Conservation (phyloP, 2,329 filamentous ascomycete species). For the Tolypocladium endophyticum region DNA sequence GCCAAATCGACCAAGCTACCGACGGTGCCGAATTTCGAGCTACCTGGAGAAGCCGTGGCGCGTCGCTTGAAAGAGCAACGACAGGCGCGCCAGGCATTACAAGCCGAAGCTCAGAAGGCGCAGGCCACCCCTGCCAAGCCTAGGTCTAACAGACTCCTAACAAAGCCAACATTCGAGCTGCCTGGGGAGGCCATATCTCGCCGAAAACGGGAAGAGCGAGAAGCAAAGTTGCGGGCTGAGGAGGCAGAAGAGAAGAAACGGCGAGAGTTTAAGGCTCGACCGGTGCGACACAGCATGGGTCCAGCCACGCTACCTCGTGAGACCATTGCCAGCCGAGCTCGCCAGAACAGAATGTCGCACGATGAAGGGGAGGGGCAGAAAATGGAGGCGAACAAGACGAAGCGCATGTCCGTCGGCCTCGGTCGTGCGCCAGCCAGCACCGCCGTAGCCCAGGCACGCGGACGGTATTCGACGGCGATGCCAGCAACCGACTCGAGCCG, state of each 20-base stretch:
- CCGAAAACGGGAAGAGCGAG: slow-evolving; percentile 43
- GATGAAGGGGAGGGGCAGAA: slow-evolving; percentile 12
- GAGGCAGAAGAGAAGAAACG: slow-evolving; percentile 50
- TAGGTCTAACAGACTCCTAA: slow-evolving; percentile 40
- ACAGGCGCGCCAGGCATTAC: slow-evolving; percentile 38
- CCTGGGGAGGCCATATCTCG: slow-evolving; percentile 51
- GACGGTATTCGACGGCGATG: slow-evolving; percentile 13
- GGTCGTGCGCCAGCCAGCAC: slow-evolving; percentile 2
- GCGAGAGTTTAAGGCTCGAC: slow-evolving; percentile 54
- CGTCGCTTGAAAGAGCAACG: slow-evolving; percentile 47
- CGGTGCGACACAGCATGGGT: slow-evolving; percentile 34
- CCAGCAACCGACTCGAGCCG: slow-evolving; percentile 20
- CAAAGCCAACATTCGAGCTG: slow-evolving; percentile 48
- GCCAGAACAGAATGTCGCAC: slow-evolving; percentile 32
- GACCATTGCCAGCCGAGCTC: slow-evolving; percentile 45
- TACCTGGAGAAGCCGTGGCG: slow-evolving; percentile 52
- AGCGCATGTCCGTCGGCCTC: slow-evolving; percentile 13
- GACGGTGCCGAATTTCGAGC: slow-evolving; percentile 47
- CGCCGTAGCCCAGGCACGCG: slow-evolving; percentile 9
- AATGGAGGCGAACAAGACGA: slow-evolving; percentile 8
- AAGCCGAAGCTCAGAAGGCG: slow-evolving; percentile 22
- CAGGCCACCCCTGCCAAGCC: slow-evolving; percentile 30
- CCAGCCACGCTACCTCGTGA: slow-evolving; percentile 38
- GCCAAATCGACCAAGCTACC: slow-evolving; percentile 42
- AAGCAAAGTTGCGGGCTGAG: slow-evolving; percentile 42